These are phyloP conservation scores for Nissolia schottii DNA, from an alignment of 306 rosid genomes.

Conservation along the genomic window DNA sequence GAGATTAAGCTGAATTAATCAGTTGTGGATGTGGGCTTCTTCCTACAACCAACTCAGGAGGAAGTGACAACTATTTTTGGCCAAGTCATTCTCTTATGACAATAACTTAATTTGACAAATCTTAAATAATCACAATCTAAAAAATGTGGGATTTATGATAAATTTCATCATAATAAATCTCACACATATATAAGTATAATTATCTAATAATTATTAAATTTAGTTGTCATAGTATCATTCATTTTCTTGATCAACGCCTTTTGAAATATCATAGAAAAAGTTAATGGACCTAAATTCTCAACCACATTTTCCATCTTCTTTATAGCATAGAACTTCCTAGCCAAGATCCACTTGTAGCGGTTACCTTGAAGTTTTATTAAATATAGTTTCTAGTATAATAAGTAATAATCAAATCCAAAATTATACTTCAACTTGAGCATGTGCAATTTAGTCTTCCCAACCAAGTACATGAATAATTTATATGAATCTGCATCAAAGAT, in stretches of 20 bases:
- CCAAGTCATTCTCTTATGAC: too few relatives aligned
- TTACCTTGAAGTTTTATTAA: background rate
- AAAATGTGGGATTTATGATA: too few relatives aligned
- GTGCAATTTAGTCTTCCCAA: constrained; percentile 17
- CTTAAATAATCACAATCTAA: too few relatives aligned
- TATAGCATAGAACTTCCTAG: background rate
- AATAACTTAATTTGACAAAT: too few relatives aligned
- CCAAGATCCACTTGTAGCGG: constrained; percentile 7
- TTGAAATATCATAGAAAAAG: constrained; percentile 8
- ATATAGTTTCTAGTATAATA: background rate
- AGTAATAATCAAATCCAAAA: constrained; percentile 1
- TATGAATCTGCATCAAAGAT: constrained; percentile 22
- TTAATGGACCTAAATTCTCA: background rate
- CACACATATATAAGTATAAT: too few relatives aligned
- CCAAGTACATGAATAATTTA: constrained; percentile 9
- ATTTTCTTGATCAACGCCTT: too few relatives aligned
- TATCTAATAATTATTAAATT: too few relatives aligned
- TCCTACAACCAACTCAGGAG: background rate
- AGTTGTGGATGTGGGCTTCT: background rate
- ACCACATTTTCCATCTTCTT: background rate
- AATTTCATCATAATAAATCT: too few relatives aligned
- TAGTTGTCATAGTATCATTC: too few relatives aligned
- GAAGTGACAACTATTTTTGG: background rate
- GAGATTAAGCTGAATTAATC: background rate
- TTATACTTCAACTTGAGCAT: constrained; percentile 18